phyloP scores from a whole-genome alignment of 345 rosid genomes.

The Euphorbia tirucalli region DNA sequence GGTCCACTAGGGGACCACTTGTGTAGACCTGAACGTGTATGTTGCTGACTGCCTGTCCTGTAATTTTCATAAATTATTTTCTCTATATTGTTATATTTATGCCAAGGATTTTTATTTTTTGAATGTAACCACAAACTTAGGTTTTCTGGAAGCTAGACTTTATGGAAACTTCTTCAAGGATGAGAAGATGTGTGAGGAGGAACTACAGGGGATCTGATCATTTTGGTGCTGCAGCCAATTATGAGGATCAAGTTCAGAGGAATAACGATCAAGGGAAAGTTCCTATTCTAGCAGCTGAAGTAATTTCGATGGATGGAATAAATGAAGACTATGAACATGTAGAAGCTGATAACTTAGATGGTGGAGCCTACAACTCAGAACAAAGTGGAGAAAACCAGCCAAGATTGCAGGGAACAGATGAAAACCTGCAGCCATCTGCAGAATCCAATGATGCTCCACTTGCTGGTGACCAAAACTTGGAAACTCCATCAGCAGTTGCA shows the following conservation, averaged over 20 bases:
- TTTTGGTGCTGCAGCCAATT: constrained; percentile 89
- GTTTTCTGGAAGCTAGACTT: constrained; percentile 95
- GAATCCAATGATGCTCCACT: constrained; percentile 51
- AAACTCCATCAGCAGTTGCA: constrained; percentile 56
- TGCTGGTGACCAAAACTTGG: constrained; percentile 48
- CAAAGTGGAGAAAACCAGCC: constrained; percentile 41
- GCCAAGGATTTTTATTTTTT: constrained; percentile 7
- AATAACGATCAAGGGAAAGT: constrained; percentile 46
- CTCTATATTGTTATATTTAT: constrained; percentile 7
- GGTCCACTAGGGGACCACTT: constrained; percentile 64
- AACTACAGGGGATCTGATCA: constrained; percentile 80
- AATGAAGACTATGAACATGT: constrained; percentile 80
- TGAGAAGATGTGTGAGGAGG: constrained; percentile 86
- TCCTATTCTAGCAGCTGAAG: constrained; percentile 83
- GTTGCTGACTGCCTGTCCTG: constrained; percentile 21
- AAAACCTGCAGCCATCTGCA: constrained; percentile 39
- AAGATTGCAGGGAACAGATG: constrained; percentile 50
- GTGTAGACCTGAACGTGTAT: constrained; percentile 62
- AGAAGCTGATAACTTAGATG: constrained; percentile 59
- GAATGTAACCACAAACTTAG: constrained; percentile 38
- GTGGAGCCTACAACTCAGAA: constrained; percentile 41
- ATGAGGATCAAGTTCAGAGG: constrained; percentile 54
- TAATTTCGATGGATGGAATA: constrained; percentile 64
- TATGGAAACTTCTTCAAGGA: constrained; percentile 94
- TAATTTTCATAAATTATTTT: neutral